Evolutionary conservation across 1,284 basidiomycete species (phyloP).

Genomic region (Violaceomyces palustris): DNA sequence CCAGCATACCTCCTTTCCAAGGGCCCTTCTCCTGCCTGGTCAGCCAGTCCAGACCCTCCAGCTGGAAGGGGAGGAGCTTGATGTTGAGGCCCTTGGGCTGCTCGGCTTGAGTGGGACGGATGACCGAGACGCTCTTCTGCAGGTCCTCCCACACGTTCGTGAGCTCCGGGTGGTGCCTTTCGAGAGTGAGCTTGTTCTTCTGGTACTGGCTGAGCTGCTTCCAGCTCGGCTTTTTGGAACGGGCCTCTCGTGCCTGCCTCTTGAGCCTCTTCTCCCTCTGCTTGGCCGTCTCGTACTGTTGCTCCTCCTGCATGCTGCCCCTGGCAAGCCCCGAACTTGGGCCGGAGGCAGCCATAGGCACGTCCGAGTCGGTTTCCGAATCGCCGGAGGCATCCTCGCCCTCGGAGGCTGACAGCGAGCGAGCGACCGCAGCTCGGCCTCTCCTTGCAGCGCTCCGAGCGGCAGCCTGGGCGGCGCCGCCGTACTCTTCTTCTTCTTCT

Average conservation of each 20-base stretch:
- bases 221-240: slow-evolving; percentile 18
- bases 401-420: too few species aligned
- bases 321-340: not conserved
- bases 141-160: slow-evolving; percentile 82
- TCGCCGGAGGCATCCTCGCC: too few species aligned
- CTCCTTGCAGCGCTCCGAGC: too few species aligned
- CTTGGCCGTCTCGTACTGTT: slow-evolving; percentile 40
- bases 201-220: slow-evolving; percentile 21
- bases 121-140: slow-evolving; percentile 53
- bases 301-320: slow-evolving; percentile 13
- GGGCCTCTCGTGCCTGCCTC: slow-evolving; percentile 20
- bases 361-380: not conserved
- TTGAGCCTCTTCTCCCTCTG: slow-evolving; percentile 29
- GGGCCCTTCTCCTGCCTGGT: slow-evolving; percentile 79
- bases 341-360: not conserved
- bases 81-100: slow-evolving; percentile 70
- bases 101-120: slow-evolving; percentile 60
- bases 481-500: too few species aligned
- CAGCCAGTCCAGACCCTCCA: slow-evolving; percentile 94
- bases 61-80: slow-evolving; percentile 66
- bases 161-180: slow-evolving; percentile 63
- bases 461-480: too few species aligned
- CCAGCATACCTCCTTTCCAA: slow-evolving; percentile 90
- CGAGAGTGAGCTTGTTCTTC: slow-evolving; percentile 12
- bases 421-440: too few species aligned